Evolutionary conservation across 1,139 yeast species (phyloP).

Genomic region (Sugiyamaella castrensis): DNA sequence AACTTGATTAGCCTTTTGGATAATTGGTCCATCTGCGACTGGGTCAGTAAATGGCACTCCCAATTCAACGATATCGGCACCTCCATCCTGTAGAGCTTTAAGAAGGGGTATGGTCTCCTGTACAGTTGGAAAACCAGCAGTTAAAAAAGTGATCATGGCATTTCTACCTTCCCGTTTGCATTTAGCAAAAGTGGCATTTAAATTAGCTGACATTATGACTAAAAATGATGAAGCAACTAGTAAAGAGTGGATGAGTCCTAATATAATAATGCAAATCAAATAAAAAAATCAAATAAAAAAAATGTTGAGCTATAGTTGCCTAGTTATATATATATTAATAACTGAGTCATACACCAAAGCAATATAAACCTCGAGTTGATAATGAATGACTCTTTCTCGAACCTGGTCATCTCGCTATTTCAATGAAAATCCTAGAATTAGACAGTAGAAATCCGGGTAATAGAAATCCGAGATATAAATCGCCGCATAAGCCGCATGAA

Average conservation of each 20-base stretch:
- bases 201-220: constrained; percentile 55
- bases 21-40: constrained; percentile 97
- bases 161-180: constrained; percentile 73
- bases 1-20: constrained; percentile 71
- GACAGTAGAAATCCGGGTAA: no score
- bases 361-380: no score
- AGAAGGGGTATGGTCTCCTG: constrained; percentile 85
- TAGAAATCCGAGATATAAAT: no score
- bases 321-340: not conserved
- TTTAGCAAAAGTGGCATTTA: constrained; percentile 67
- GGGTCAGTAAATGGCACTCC: constrained; percentile 99
- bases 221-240: not conserved
- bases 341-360: not conserved
- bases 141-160: constrained; percentile 86
- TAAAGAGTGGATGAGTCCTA: not conserved
- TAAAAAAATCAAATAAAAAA: not conserved
- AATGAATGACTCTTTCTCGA: no score
- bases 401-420: no score
- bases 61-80: constrained; percentile 89
- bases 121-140: constrained; percentile 89
- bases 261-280: no score
- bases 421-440: no score
- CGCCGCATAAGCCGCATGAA: no score
- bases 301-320: not conserved
- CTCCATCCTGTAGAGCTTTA: constrained; percentile 88